Evolutionary conservation across 306 rosid species (phyloP).

Genomic region (Argentina anserina): DNA sequence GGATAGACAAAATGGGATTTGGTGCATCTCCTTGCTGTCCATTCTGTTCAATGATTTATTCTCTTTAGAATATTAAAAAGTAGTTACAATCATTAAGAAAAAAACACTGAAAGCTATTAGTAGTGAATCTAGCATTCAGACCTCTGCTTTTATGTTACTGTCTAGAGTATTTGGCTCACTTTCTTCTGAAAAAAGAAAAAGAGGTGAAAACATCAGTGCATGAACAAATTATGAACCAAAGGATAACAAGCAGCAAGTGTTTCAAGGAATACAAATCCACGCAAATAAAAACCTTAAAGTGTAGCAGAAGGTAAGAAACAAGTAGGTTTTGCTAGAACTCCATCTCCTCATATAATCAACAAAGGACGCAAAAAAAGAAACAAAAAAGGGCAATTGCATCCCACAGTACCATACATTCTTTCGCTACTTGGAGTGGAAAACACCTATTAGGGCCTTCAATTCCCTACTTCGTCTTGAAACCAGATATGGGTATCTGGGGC

Average conservation of each 20-base stretch:
- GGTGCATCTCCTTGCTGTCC: slow-evolving; percentile 33
- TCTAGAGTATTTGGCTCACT: slow-evolving; percentile 38
- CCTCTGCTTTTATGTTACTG: slow-evolving; percentile 54
- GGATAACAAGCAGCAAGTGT: background rate
- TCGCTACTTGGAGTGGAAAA: background rate
- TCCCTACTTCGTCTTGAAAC: background rate
- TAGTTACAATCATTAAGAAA: slow-evolving; percentile 14
- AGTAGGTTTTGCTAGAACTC: background rate
- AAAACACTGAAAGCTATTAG: slow-evolving; percentile 17
- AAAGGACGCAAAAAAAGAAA: background rate
- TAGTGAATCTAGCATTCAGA: slow-evolving; percentile 37
- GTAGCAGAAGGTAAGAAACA: background rate
- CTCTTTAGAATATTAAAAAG: slow-evolving; percentile 27
- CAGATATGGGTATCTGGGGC: background rate
- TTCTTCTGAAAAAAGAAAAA: slow-evolving; percentile 36
- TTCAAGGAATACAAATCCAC: background rate
- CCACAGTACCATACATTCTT: background rate
- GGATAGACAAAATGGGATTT: slow-evolving; percentile 41
- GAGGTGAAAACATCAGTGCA: slow-evolving; percentile 1
- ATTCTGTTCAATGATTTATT: slow-evolving; percentile 39
- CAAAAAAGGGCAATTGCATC: background rate
- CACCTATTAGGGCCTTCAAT: background rate
- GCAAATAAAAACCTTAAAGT: background rate
- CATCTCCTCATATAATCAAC: background rate
- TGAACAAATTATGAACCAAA: slow-evolving; percentile 1